These are phyloP conservation scores for Pseudonitzschia delicatissima DNA, from an alignment of 108 stramenopile species.

Conservation along the genomic window DNA sequence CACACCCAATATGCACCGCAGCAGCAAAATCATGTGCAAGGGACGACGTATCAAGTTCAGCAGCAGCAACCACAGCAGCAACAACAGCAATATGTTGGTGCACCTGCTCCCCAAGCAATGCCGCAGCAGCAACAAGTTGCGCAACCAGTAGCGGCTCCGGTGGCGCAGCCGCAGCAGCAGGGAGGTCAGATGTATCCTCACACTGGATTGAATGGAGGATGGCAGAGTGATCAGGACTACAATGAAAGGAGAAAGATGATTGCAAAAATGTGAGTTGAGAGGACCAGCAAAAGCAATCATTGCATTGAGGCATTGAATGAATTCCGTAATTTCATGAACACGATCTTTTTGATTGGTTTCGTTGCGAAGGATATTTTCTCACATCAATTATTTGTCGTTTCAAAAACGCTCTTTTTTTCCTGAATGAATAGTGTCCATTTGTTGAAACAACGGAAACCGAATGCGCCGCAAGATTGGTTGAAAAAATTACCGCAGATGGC, in stretches of 20 bases:
- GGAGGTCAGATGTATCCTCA: slow-evolving; percentile 36
- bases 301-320: background rate
- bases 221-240: slow-evolving; percentile 89
- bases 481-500: slow-evolving; percentile 97
- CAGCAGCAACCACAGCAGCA: slow-evolving; percentile 41
- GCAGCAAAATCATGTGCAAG: slow-evolving; percentile 25
- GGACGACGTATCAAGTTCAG: slow-evolving; percentile 43
- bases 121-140: slow-evolving; percentile 38
- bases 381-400: background rate
- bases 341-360: background rate
- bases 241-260: slow-evolving; percentile 90
- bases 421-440: slow-evolving; percentile 69
- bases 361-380: background rate
- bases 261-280: slow-evolving; percentile 82
- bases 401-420: background rate
- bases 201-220: slow-evolving; percentile 84
- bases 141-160: slow-evolving; percentile 24
- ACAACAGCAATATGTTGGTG: slow-evolving; percentile 31
- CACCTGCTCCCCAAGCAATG: slow-evolving; percentile 23
- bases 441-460: slow-evolving; percentile 90
- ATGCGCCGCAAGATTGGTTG: slow-evolving; percentile 94
- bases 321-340: background rate
- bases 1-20: slow-evolving; percentile 30
- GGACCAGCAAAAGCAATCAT: background rate
- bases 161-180: slow-evolving; percentile 40